A percentile compares a stretch with the other conserved stretches of the same genome.
Conservation (phyloP, 768 basidiomycete genomes). For the Rhizopogon sp. region DNA sequence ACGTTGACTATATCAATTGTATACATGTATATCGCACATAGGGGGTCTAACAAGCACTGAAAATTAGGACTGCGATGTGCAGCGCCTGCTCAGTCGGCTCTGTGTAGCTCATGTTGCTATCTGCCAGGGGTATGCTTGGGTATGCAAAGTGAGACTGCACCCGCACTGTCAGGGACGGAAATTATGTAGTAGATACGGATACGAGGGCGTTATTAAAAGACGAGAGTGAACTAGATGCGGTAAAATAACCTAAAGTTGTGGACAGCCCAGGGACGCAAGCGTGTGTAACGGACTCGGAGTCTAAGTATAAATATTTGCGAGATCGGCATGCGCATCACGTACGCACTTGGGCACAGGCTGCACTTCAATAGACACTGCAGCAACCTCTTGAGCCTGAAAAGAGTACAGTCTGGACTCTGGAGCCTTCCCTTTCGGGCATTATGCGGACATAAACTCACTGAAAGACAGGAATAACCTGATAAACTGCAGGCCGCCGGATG, state of each 20-base stretch:
- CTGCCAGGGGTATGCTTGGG: neutral
- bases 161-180: neutral
- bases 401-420: too few species aligned
- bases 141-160: neutral
- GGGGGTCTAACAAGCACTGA: neutral
- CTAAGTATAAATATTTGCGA: too few species aligned
- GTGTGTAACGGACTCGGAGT: too few species aligned
- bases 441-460: neutral
- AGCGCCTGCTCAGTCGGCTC: neutral
- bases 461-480: neutral
- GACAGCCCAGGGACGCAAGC: too few species aligned
- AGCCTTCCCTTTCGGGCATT: too few species aligned
- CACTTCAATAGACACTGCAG: too few species aligned
- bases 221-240: too few species aligned
- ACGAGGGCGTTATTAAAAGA: neutral
- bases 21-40: neutral
- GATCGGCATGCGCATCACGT: too few species aligned
- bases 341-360: too few species aligned
- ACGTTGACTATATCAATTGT: neutral
- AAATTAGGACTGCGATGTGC: neutral
- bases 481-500: too few species aligned
- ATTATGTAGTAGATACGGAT: neutral
- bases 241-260: too few species aligned
- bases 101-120: neutral
- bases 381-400: too few species aligned